Evolutionary conservation across 139 green algal genomes (phyloP).

Genomic region (Raphidocelis subcapitata): DNA sequence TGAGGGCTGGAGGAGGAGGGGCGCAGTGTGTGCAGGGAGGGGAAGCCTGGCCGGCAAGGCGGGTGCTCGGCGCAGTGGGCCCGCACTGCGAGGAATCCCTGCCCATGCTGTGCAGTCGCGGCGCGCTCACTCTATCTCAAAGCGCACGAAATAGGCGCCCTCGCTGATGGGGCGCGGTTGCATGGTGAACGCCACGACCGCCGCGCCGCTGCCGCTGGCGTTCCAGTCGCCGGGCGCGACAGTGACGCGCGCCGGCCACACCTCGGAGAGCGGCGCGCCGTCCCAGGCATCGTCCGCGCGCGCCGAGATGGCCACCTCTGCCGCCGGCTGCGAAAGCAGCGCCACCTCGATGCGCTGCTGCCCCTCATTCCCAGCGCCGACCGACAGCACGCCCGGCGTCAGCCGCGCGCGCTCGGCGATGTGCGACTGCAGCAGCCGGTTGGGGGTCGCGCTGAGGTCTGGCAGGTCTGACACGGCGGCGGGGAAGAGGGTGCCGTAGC

Average conservation of each 20-base stretch:
- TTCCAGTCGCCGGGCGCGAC: conserved; percentile 19
- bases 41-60: too few species aligned
- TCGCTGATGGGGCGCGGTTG: conserved; percentile 12
- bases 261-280: conserved; percentile 25
- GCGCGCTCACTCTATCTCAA: conserved; percentile 33
- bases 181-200: conserved; percentile 14
- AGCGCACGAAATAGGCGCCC: conserved; percentile 35
- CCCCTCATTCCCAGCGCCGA: neutral
- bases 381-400: neutral
- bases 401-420: neutral
- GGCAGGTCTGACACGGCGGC: neutral
- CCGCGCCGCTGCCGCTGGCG: neutral
- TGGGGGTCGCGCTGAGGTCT: conserved; percentile 54
- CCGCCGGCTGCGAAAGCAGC: neutral
- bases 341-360: neutral
- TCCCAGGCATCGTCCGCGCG: conserved; percentile 25
- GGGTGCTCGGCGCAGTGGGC: too few species aligned
- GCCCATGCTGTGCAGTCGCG: too few species aligned
- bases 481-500: conserved; percentile 44
- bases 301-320: conserved; percentile 18
- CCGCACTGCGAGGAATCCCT: too few species aligned
- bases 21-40: neutral
- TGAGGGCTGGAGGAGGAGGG: neutral
- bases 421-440: conserved; percentile 35
- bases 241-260: conserved; percentile 12